Percentiles rank a stretch among this genome's conserved stretches.
Evolutionary conservation across 2,329 filamentous ascomycete species (phyloP).

Genomic region (Exophiala calicioides): DNA sequence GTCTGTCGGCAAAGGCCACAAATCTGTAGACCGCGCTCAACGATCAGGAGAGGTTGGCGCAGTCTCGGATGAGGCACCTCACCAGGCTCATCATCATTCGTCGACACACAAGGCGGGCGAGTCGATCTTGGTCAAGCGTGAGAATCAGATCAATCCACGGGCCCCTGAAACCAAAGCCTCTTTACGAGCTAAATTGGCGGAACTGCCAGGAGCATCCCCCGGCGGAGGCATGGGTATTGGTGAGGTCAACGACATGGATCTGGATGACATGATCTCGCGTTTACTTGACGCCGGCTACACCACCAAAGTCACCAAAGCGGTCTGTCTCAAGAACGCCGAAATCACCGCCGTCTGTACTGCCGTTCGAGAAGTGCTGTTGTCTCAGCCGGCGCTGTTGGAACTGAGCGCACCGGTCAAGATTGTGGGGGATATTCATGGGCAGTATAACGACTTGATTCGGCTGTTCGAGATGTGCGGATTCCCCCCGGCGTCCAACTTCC

Average conservation of each 20-base stretch:
- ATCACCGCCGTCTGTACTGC: conserved; percentile 91
- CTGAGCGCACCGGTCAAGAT: conserved; percentile 95
- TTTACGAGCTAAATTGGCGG: conserved; percentile 31
- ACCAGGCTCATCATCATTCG: conserved; percentile 59
- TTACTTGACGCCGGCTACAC: conserved; percentile 93
- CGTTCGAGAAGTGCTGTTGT: conserved; percentile 83
- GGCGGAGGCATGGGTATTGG: conserved; percentile 75
- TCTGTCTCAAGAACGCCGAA: conserved; percentile 96
- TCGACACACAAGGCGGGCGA: conserved; percentile 72
- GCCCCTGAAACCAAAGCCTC: conserved; percentile 44
- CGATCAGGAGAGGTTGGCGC: conserved; percentile 88
- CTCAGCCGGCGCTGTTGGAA: conserved; percentile 88
- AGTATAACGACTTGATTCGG: conserved; percentile 92
- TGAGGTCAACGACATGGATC: conserved; percentile 86
- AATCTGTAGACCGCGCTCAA: conserved; percentile 78
- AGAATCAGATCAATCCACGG: conserved; percentile 69
- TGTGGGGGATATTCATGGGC: conserved; percentile 93
- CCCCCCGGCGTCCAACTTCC: conserved; percentile 84
- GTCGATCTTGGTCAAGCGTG: conserved; percentile 84
- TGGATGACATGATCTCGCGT: conserved; percentile 96
- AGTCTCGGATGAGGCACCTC: conserved; percentile 86
- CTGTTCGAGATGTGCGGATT: conserved; percentile 99
- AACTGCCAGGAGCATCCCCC: conserved; percentile 42
- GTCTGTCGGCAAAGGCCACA: conserved; percentile 70
- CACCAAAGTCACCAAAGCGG: conserved; percentile 95